phyloP scores from a whole-genome alignment of 1,284 basidiomycete species.

The Ustilago vetiveriae region DNA sequence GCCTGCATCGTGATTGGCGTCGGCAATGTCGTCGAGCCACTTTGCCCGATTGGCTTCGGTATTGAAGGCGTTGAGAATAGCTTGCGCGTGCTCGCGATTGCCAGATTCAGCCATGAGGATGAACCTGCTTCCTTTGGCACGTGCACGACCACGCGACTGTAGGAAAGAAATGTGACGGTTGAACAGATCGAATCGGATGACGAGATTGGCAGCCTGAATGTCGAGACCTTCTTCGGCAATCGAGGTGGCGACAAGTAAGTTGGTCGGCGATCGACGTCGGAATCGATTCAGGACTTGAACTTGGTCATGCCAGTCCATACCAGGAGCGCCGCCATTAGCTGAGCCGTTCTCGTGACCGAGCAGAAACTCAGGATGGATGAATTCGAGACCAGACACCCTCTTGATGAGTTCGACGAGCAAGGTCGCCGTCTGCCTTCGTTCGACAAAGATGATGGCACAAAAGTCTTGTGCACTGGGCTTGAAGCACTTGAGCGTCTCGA shows the following conservation, averaged over 20 bases:
- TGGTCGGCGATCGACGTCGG: conserved; percentile 37
- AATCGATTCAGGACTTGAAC: conserved; percentile 49
- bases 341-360: conserved; percentile 43
- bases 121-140: conserved; percentile 35
- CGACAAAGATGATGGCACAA: conserved; percentile 58
- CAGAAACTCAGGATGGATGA: conserved; percentile 43
- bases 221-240: conserved; percentile 59
- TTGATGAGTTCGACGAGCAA: conserved; percentile 51
- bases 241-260: conserved; percentile 54
- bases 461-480: conserved; percentile 14
- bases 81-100: conserved; percentile 18
- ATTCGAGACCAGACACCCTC: conserved; percentile 32
- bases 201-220: conserved; percentile 53
- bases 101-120: conserved; percentile 44
- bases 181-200: conserved; percentile 58
- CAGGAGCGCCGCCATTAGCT: conserved; percentile 13
- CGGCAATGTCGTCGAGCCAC: conserved; percentile 38
- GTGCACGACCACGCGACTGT: conserved; percentile 49
- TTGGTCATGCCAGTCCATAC: conserved; percentile 54
- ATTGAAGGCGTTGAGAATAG: conserved; percentile 29
- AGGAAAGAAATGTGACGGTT: conserved; percentile 52
- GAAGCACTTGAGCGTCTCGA: conserved; percentile 49
- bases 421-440: conserved; percentile 44
- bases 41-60: conserved; percentile 20
- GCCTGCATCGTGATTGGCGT: conserved; percentile 8